phyloP scores from a whole-genome alignment of 768 basidiomycete species.

The Harrya chromipes region DNA sequence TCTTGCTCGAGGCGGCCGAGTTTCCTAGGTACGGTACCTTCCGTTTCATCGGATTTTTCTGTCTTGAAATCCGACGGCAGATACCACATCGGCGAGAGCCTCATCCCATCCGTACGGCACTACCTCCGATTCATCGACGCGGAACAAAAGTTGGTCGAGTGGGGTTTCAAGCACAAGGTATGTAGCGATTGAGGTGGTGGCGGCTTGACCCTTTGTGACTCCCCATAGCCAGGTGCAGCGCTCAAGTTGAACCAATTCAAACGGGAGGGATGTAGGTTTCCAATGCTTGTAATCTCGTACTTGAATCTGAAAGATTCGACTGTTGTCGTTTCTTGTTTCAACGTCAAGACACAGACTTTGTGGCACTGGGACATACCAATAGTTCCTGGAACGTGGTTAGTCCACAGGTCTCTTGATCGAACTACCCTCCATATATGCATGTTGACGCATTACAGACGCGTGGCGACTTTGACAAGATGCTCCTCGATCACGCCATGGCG shows the following conservation, averaged over 20 bases:
- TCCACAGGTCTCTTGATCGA: slow-evolving; percentile 49
- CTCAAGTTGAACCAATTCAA: slow-evolving; percentile 57
- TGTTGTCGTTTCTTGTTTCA: not conserved
- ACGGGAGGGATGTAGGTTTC: slow-evolving; percentile 53
- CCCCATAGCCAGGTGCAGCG: slow-evolving; percentile 51
- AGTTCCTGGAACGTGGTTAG: slow-evolving; percentile 62
- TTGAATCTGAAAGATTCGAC: not conserved
- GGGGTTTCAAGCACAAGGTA: too few relatives aligned
- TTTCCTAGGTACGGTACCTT: not conserved
- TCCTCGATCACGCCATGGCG: slow-evolving; percentile 51
- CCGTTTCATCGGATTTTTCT: too few relatives aligned
- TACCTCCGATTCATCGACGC: slow-evolving; percentile 1
- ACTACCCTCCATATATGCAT: slow-evolving; percentile 35
- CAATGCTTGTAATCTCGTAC: not conserved
- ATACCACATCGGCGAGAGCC: slow-evolving; percentile 2
- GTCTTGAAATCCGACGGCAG: not conserved
- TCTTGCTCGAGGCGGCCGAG: not conserved
- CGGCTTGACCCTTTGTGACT: too few relatives aligned
- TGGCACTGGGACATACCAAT: slow-evolving; percentile 46
- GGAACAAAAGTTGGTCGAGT: not conserved
- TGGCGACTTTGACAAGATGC: slow-evolving; percentile 55
- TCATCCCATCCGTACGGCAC: not conserved
- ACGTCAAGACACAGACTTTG: slow-evolving; percentile 54
- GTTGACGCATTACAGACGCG: slow-evolving; percentile 37
- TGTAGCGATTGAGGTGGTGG: too few relatives aligned